Conservation (phyloP, 2,329 filamentous ascomycete species). For the Neofusicoccum sp. region DNA sequence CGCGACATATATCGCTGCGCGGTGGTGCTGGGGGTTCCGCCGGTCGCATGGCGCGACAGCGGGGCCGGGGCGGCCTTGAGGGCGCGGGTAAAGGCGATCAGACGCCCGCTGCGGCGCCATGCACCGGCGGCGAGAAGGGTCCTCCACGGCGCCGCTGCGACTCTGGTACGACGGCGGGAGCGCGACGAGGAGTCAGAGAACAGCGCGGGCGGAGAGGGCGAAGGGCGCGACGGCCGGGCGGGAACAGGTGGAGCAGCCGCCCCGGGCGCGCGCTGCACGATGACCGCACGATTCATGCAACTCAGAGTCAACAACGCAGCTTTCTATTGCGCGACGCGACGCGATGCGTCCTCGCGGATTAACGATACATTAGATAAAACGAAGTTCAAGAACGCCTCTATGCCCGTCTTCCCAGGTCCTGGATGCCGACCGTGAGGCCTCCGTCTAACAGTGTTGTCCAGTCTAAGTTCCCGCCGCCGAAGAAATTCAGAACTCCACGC, state of each 20-base stretch:
- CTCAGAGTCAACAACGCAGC: not conserved
- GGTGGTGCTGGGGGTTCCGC: not conserved
- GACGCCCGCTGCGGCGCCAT: not conserved
- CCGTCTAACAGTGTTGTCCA: conserved; percentile 2
- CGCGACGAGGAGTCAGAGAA: not conserved
- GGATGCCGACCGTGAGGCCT: conserved; percentile 5
- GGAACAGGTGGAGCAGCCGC: not conserved
- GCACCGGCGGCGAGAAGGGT: not conserved
- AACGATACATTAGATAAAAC: conserved; percentile 5
- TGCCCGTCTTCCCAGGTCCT: not conserved
- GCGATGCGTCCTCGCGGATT: not conserved
- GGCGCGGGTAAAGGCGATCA: conserved; percentile 6
- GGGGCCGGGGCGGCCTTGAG: not conserved
- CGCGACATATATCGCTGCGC: not conserved
- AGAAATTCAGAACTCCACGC: conserved; percentile 1
- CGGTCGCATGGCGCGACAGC: not conserved
- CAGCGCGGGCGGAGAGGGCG: not conserved
- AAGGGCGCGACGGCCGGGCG: not conserved
- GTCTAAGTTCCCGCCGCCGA: not conserved
- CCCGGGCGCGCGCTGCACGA: not conserved
- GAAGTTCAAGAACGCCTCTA: conserved; percentile 6
- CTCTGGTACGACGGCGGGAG: not conserved
- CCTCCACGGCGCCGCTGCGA: not conserved
- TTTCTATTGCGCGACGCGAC: not conserved
- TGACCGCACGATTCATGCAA: conserved; percentile 3